Conservation (phyloP, 2,329 filamentous ascomycete species). For the Nothophoma quercina region DNA sequence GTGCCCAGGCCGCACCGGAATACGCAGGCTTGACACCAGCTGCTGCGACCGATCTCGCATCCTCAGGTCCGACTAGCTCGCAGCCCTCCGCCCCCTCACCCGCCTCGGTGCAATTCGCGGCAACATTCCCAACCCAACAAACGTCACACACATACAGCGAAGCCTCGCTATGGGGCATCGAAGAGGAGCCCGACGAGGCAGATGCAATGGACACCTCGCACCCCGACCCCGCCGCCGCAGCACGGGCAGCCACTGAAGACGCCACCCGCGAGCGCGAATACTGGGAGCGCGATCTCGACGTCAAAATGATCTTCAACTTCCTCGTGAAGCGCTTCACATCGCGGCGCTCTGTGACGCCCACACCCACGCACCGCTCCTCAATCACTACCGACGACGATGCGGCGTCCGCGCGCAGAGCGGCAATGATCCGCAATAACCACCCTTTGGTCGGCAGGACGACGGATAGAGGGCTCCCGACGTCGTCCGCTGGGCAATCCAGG, state of each 20-base stretch:
- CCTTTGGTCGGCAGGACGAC: conserved; percentile 73
- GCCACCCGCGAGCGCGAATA: conserved; percentile 69
- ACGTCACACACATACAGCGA: conserved; percentile 51
- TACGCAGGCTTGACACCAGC: conserved; percentile 76
- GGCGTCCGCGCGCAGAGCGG: conserved; percentile 70
- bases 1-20: conserved; percentile 65
- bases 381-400: conserved; percentile 35
- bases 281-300: conserved; percentile 92
- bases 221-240: conserved; percentile 21
- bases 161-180: conserved; percentile 71
- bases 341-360: conserved; percentile 39
- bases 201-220: conserved; percentile 56
- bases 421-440: conserved; percentile 86
- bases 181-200: conserved; percentile 62
- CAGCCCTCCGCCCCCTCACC: conserved; percentile 39
- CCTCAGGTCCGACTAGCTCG: conserved; percentile 36
- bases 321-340: conserved; percentile 49
- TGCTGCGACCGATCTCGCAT: conserved; percentile 31
- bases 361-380: conserved; percentile 25
- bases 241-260: conserved; percentile 37
- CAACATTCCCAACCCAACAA: conserved; percentile 53
- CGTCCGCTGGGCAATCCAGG: conserved; percentile 24
- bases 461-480: conserved; percentile 37
- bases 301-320: conserved; percentile 88
- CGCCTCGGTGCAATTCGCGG: conserved; percentile 56